Percentiles rank a stretch among this genome's conserved stretches.
phyloP scores from a whole-genome alignment of 495 filamentous ascomycete species.

The Tuber umbilicatum region DNA sequence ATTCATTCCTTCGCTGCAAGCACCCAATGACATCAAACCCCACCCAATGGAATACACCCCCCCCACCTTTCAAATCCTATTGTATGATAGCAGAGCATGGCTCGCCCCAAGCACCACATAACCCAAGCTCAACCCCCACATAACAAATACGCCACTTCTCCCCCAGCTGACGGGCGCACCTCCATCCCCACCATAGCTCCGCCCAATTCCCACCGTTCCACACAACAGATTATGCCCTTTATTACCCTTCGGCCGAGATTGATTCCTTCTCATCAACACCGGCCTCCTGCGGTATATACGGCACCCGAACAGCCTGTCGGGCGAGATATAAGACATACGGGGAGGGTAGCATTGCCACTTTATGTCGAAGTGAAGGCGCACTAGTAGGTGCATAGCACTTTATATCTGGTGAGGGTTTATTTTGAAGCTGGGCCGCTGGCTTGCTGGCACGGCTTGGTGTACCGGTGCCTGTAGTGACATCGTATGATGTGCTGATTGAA shows the following conservation, averaged over 20 bases:
- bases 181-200: neutral
- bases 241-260: neutral
- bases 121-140: neutral
- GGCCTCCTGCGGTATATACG: neutral
- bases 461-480: neutral
- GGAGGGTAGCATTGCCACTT: neutral
- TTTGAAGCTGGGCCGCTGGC: neutral
- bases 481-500: neutral
- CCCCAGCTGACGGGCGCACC: neutral
- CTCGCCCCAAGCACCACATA: neutral
- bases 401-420: neutral
- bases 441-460: neutral
- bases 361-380: too few relatives aligned
- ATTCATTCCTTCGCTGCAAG: neutral
- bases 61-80: neutral
- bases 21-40: neutral
- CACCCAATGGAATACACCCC: neutral
- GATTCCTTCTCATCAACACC: neutral
- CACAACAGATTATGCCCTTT: neutral
- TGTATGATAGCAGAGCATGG: neutral
- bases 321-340: neutral
- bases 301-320: neutral
- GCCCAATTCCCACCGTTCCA: neutral
- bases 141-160: neutral
- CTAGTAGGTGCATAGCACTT: too few relatives aligned